phyloP scores from a whole-genome alignment of 169 alveolate genomes.

The Cryptosporidium sp. region DNA sequence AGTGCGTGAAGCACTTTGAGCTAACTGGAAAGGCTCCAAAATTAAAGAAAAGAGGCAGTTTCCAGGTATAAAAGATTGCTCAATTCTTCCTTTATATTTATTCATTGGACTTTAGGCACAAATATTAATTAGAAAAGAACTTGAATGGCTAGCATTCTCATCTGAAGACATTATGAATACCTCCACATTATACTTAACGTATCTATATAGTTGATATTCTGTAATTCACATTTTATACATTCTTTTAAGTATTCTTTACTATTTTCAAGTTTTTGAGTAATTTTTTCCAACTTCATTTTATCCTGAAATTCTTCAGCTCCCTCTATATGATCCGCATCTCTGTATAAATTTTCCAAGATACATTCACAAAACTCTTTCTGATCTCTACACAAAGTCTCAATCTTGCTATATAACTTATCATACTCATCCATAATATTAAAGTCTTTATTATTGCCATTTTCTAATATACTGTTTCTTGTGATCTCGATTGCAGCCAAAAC shows the following conservation, averaged over 20 bases:
- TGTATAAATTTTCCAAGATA: neutral
- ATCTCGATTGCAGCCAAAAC: constrained; percentile 28
- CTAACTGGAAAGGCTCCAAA: neutral
- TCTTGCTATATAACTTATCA: neutral
- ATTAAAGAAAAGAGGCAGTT: neutral
- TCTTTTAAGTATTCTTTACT: constrained; percentile 23
- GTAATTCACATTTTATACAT: constrained; percentile 18
- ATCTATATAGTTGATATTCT: constrained; percentile 31
- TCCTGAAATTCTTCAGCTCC: neutral
- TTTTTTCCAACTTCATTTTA: neutral
- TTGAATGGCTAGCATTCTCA: neutral
- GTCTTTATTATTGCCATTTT: neutral
- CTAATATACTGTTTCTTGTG: neutral
- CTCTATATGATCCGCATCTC: neutral
- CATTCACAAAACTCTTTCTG: neutral
- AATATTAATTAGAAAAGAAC: too few relatives aligned
- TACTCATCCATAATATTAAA: constrained; percentile 2
- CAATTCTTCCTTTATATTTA: neutral
- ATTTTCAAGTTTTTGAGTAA: constrained; percentile 30
- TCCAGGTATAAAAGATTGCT: neutral
- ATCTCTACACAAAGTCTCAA: neutral
- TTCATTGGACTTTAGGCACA: neutral
- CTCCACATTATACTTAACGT: constrained; percentile 42
- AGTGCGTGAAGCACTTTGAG: neutral
- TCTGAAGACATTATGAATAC: neutral